Conservation (phyloP, 208 protist genomes). For the Kentomonas sorsogonicus region DNA sequence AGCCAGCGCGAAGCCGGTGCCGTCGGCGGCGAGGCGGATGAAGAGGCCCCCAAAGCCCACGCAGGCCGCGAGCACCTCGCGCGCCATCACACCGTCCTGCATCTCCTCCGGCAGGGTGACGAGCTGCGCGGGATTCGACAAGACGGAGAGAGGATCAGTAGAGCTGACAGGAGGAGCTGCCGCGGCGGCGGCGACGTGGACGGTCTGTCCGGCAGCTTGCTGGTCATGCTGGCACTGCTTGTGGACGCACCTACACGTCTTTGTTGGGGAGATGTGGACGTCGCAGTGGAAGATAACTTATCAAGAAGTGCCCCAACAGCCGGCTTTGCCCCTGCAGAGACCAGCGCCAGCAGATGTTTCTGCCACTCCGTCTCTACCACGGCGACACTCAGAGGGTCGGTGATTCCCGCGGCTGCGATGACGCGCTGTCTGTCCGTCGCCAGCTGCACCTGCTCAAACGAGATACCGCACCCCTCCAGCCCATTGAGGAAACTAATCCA, state of each 20-base stretch:
- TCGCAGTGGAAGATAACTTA: no score
- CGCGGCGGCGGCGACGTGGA: no score
- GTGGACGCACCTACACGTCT: no score
- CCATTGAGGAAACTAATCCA: constrained; percentile 64
- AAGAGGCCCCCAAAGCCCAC: constrained; percentile 59
- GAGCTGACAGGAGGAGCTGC: no score
- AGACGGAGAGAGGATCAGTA: no score
- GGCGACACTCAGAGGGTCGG: constrained; percentile 67
- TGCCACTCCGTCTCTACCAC: constrained; percentile 84
- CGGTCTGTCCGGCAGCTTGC: no score
- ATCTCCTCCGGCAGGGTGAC: constrained; percentile 66
- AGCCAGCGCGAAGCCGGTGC: constrained; percentile 49
- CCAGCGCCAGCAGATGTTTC: constrained; percentile 17
- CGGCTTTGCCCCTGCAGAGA: not conserved
- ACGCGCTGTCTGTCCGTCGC: constrained; percentile 62
- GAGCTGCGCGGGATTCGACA: constrained; percentile 37
- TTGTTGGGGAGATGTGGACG: no score
- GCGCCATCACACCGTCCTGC: constrained; percentile 64
- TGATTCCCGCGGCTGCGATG: constrained; percentile 64
- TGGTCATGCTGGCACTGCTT: no score
- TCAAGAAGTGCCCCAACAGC: no score
- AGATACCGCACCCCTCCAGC: constrained; percentile 55
- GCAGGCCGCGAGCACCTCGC: constrained; percentile 57
- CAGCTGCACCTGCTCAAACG: constrained; percentile 70
- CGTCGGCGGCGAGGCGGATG: constrained; percentile 6